Conservation (phyloP, 2,329 filamentous ascomycete species). For the Myriosclerotinia curreyana region DNA sequence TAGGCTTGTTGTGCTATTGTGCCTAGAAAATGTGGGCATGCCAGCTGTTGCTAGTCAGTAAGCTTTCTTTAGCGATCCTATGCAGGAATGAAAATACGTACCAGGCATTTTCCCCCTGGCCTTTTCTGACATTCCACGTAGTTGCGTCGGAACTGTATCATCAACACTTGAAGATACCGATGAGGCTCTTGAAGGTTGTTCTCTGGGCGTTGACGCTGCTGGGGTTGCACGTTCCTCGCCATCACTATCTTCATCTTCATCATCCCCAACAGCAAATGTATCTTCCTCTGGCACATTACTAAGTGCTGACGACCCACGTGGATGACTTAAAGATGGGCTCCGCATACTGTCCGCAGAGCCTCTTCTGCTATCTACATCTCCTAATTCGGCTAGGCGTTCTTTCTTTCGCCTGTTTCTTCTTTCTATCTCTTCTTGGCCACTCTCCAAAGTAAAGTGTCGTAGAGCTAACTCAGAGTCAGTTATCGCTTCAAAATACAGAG, state of each 20-base stretch:
- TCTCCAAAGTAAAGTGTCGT: slow-evolving; percentile 85
- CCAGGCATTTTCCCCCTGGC: slow-evolving; percentile 88
- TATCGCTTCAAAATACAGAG: slow-evolving; percentile 16
- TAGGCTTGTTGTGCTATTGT: slow-evolving; percentile 84
- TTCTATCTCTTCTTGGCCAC: slow-evolving; percentile 87
- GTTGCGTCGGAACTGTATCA: slow-evolving; percentile 76
- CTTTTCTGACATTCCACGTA: slow-evolving; percentile 95
- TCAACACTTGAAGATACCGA: slow-evolving; percentile 67
- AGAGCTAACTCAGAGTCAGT: slow-evolving; percentile 49
- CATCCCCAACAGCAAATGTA: slow-evolving; percentile 84
- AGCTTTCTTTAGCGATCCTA: neutral
- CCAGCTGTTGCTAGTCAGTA: slow-evolving; percentile 51
- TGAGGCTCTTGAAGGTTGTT: slow-evolving; percentile 61
- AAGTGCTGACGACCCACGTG: slow-evolving; percentile 54
- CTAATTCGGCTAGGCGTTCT: slow-evolving; percentile 52
- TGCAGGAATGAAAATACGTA: slow-evolving; percentile 23
- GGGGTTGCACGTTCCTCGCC: slow-evolving; percentile 54
- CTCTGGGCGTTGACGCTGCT: slow-evolving; percentile 61
- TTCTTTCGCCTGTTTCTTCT: slow-evolving; percentile 69
- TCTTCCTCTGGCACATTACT: slow-evolving; percentile 75
- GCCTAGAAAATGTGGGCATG: slow-evolving; percentile 76
- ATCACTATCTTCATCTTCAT: slow-evolving; percentile 59
- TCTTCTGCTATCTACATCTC: slow-evolving; percentile 47
- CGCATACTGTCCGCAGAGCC: slow-evolving; percentile 66
- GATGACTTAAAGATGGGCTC: slow-evolving; percentile 56